These are phyloP conservation scores for Deakozyma indianensis DNA, from an alignment of 805 yeast species.

Conservation along the genomic window DNA sequence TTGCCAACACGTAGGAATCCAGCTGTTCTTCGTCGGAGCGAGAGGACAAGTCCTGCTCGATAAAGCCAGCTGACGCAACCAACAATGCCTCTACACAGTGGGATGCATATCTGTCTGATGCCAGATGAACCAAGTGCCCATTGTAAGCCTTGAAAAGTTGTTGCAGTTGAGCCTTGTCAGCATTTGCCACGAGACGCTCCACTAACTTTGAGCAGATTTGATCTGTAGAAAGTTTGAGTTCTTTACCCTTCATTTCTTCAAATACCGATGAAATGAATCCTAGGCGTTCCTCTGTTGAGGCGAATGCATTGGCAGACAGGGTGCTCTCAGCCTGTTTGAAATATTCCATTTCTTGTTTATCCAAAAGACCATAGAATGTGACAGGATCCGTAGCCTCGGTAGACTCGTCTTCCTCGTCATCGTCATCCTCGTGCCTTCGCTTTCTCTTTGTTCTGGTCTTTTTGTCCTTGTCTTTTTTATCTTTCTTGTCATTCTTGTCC, in stretches of 20 bases:
- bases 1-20: slow-evolving; percentile 44
- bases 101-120: slow-evolving; percentile 82
- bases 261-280: slow-evolving; percentile 66
- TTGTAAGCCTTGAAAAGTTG: slow-evolving; percentile 49
- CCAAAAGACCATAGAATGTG: slow-evolving; percentile 77
- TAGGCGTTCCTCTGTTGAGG: slow-evolving; percentile 50
- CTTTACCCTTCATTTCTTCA: slow-evolving; percentile 80
- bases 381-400: slow-evolving; percentile 11
- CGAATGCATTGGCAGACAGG: slow-evolving; percentile 66
- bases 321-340: slow-evolving; percentile 88
- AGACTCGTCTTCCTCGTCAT: slow-evolving; percentile 1
- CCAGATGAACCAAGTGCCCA: slow-evolving; percentile 61
- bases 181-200: slow-evolving; percentile 66
- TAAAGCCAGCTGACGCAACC: slow-evolving; percentile 55
- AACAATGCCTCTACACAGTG: slow-evolving; percentile 84
- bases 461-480: slow-evolving; percentile 4
- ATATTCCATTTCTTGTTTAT: slow-evolving; percentile 72
- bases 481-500: slow-evolving; percentile 4
- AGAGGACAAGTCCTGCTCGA: slow-evolving; percentile 54
- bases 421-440: slow-evolving; percentile 3
- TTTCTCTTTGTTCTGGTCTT: slow-evolving; percentile 3
- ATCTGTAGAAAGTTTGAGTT: slow-evolving; percentile 80
- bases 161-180: slow-evolving; percentile 51
- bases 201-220: slow-evolving; percentile 88
- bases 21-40: slow-evolving; percentile 19